Base-by-base conservation (phyloP, 2,329 filamentous ascomycete species). In the Emericellopsis atlantica region DNA sequence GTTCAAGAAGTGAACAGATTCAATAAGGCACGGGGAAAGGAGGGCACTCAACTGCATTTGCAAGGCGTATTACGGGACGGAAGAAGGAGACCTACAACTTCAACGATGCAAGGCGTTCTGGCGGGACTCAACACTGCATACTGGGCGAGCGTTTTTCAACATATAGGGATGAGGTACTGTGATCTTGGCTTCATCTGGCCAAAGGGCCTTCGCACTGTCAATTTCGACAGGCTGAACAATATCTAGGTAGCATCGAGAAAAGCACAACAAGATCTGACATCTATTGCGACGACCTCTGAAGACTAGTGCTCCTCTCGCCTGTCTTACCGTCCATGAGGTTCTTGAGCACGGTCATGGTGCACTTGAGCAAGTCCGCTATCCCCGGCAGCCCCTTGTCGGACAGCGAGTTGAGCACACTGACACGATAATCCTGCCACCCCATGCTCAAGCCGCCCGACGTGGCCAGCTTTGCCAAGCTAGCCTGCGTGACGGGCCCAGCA, bases 261-360 rank as follows among this genome's bases (percentile, higher is more conserved):
- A 9, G 8, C 26, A 29, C 9, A 12, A 7, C 3, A 4, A 29
- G 26, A 7, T 29, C 3, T 7, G 26, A 9, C 9, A 29, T 12
- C 26, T 9, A 29, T 9, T 9, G 26, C 6, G 26, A 29, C 12
- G 9, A 29, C 12, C 26, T 29, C 26, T 29, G 26, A 9, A 29
- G 9, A 29, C 26, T 29, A 12, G 4, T 29, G 26, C 26, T 29
- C 32, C 44, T 49, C 26, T 47, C 46, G 38, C 41, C 46, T 32
- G 15, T 15, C 32, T 31, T 39, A 39, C 52, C 54, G 26, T 60
- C 55, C 50, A 58, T 61, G 29, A 61, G 59, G 44, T 65, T 73
- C 60, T 77, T 79, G 49, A 90, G 60, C 39, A 81, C 76, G 55
- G 81, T 86, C 75, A 92, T 87, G 1, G 84, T 89, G 50, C 79